Evolutionary conservation across 2,329 filamentous ascomycete species (phyloP), one percentile per base, ranked within the genome.

Genomic region (Claviceps sp.): DNA sequence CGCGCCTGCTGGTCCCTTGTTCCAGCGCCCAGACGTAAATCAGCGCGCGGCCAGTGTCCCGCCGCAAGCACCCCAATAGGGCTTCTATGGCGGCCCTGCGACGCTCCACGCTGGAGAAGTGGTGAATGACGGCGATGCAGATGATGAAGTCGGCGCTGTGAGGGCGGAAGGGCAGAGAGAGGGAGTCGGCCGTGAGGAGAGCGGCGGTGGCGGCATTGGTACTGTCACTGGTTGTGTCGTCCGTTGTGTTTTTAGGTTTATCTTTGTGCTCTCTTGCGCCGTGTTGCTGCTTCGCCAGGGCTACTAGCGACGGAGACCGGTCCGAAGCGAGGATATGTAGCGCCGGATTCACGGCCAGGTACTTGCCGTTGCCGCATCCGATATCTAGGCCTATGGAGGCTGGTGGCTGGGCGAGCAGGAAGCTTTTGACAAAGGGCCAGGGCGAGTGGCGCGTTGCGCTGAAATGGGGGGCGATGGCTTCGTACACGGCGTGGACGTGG

Each of bases 301-400:
- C 65, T 48, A 76, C 71, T 38, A 82, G 74, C 52, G 74, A 70
- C 24, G 72, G 74, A 60, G 81, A 94, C 73, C 89, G 80, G 72
- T 97, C 93, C 52, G 85, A 91, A 53, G 82, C 91, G 54, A 97
- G 66, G 51, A 96, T 84, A 70, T 87, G 89, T 48, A 95, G 70
- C 60, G 80, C 70, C 22, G 75, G 76, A 68, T 94, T 94, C 53
- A 95, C 85, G 55, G 78, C 73, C 55, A 97, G 73, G 66, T 97
- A 96, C 74, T 97, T 97, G 59, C 93, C 93, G 70, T 98, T 98
- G 54, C 93, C 93, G 69, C 93, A 97, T 55, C 93, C 93, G 52
- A 97, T 76, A 68, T 98, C 93, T 37, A 95, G 75, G 10, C 93
- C 93, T 52, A 97, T 70, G 48, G 87, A 78, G 26, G 90, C 91